Evolutionary conservation across 2,329 filamentous ascomycete genomes (phyloP).

Genomic region (Metarhizium guizhouense): DNA sequence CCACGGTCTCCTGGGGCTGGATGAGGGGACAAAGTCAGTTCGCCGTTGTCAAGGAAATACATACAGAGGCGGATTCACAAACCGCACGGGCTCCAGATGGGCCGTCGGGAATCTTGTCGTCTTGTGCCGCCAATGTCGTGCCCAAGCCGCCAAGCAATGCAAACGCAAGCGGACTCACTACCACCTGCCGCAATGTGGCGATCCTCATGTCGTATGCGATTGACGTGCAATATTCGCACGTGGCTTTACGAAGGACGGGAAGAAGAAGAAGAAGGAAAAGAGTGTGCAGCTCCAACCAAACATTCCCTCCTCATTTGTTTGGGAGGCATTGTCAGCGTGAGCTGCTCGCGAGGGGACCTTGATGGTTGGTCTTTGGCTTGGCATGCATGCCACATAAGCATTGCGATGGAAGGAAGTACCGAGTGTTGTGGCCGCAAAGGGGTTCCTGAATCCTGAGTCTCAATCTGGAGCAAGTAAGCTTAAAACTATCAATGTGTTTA

Average conservation of each 20-base stretch:
- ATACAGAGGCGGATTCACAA: neutral
- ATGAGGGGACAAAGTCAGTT: neutral
- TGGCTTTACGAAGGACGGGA: neutral
- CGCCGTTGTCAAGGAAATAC: neutral
- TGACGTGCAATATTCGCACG: no score
- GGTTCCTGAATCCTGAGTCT: no score
- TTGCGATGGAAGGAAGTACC: no score
- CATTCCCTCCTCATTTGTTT: no score
- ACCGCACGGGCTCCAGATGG: neutral
- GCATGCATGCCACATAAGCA: neutral
- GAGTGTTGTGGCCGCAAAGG: no score
- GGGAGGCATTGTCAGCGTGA: neutral
- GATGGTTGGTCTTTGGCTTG: neutral
- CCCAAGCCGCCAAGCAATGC: neutral
- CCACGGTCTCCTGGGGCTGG: slow-evolving; percentile 1
- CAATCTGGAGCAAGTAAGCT: no score
- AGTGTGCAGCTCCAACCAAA: no score
- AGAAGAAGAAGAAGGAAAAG: no score
- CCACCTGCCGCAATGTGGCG: neutral
- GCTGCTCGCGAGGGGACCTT: neutral
- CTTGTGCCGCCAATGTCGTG: neutral
- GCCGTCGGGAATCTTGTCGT: neutral
- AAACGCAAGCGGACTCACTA: neutral
- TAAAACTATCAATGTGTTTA: no score
- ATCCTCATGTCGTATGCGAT: neutral